Percentiles rank a stretch among this genome's conserved stretches.
Evolutionary conservation across 73 alveolate species (phyloP).

Genomic region (Urostyla sp.): DNA sequence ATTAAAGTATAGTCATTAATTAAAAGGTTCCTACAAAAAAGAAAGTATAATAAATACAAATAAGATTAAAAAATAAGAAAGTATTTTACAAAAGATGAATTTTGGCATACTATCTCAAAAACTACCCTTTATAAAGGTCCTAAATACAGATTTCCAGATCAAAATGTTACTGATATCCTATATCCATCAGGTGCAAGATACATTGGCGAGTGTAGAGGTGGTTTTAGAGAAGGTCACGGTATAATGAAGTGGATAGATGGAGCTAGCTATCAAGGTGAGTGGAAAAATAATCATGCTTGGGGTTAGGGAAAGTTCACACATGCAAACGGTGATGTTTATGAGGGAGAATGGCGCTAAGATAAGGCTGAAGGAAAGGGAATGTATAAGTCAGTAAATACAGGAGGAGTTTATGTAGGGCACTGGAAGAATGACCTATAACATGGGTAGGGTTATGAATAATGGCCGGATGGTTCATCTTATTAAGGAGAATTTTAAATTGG

Average conservation of each 20-base stretch:
- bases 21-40: too few species aligned
- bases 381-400: conserved; percentile 78
- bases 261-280: conserved; percentile 87
- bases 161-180: too few species aligned
- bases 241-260: conserved; percentile 94
- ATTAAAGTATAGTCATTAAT: too few species aligned
- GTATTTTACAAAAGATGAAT: conserved; percentile 60
- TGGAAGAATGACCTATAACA: conserved; percentile 81
- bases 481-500: conserved; percentile 65
- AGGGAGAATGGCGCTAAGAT: conserved; percentile 88
- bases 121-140: not conserved
- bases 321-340: conserved; percentile 78
- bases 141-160: conserved; percentile 1
- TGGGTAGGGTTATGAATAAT: conserved; percentile 82
- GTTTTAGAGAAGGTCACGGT: conserved; percentile 91
- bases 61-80: conserved; percentile 6
- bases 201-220: conserved; percentile 80
- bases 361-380: conserved; percentile 89
- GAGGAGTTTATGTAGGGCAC: conserved; percentile 84
- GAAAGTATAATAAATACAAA: too few species aligned
- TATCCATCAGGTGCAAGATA: conserved; percentile 79
- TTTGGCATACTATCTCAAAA: conserved; percentile 43
- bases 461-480: conserved; percentile 89
- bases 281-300: conserved; percentile 84
- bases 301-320: conserved; percentile 90